These are phyloP conservation scores for Kodamaea neixiangensis DNA, from an alignment of 805 yeast species.

Conservation along the genomic window DNA sequence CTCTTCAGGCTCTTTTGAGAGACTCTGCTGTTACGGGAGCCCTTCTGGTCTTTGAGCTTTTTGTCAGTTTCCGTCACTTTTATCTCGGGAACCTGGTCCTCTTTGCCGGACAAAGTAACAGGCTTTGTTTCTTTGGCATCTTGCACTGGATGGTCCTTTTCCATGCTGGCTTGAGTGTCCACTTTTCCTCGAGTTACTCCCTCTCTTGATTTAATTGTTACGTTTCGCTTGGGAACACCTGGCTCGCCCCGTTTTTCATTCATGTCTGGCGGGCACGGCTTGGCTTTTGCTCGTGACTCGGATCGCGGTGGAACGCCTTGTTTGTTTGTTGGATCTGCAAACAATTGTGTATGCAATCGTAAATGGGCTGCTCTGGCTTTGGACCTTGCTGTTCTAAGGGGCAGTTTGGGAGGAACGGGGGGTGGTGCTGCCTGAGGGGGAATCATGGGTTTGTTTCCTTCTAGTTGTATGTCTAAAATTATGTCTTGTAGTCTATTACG, in stretches of 20 bases:
- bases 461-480: conserved; percentile 1
- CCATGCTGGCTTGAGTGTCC: not conserved
- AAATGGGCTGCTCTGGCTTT: not conserved
- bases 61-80: not conserved
- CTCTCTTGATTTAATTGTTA: conserved; percentile 3
- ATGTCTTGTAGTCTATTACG: not conserved
- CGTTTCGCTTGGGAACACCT: conserved; percentile 1
- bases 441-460: conserved; percentile 1
- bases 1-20: not conserved
- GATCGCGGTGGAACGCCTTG: conserved; percentile 4
- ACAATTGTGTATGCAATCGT: not conserved
- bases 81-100: not conserved
- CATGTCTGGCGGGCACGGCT: not conserved
- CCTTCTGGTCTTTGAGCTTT: not conserved
- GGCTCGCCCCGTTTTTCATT: conserved; percentile 3
- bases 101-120: not conserved
- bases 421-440: not conserved
- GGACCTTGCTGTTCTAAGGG: not conserved
- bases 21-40: not conserved
- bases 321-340: not conserved
- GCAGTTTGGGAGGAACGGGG: conserved; percentile 9
- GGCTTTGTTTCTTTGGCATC: not conserved
- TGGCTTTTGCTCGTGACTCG: conserved; percentile 5
- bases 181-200: conserved; percentile 1
- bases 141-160: not conserved